Evolutionary conservation across 331 rosid species (phyloP).

Genomic region (Telfairia occidentalis): DNA sequence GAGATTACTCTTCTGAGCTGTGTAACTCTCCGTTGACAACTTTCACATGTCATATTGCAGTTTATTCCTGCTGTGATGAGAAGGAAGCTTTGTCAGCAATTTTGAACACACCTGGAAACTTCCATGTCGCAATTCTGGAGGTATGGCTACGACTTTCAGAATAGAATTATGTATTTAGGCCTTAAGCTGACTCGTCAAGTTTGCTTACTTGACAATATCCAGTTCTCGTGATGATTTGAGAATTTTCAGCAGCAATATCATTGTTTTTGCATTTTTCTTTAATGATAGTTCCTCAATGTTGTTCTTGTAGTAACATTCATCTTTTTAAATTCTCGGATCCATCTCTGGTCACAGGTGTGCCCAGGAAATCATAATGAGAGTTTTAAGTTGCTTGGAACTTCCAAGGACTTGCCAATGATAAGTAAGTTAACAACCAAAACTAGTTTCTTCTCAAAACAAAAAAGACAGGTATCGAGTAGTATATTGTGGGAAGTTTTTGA

Average conservation of each 20-base stretch:
- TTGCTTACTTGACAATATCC: background rate
- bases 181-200: background rate
- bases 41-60: constrained; percentile 29
- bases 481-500: background rate
- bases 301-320: background rate
- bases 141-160: constrained; percentile 21
- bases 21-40: constrained; percentile 11
- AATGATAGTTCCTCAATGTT: background rate
- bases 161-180: background rate
- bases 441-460: background rate
- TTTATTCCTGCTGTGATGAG: constrained; percentile 54
- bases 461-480: background rate
- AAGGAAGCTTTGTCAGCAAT: constrained; percentile 71
- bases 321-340: background rate
- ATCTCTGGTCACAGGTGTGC: constrained; percentile 42
- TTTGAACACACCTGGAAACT: constrained; percentile 42
- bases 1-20: background rate
- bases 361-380: constrained; percentile 35
- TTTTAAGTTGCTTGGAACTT: constrained; percentile 71
- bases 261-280: background rate
- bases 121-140: constrained; percentile 91
- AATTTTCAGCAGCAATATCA: background rate
- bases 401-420: constrained; percentile 81
- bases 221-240: background rate
- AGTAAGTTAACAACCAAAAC: constrained; percentile 44